Evolutionary conservation across 345 rosid species (phyloP), one percentile per base, ranked within the genome.

Genomic region (Eucalyptus curtisii): DNA sequence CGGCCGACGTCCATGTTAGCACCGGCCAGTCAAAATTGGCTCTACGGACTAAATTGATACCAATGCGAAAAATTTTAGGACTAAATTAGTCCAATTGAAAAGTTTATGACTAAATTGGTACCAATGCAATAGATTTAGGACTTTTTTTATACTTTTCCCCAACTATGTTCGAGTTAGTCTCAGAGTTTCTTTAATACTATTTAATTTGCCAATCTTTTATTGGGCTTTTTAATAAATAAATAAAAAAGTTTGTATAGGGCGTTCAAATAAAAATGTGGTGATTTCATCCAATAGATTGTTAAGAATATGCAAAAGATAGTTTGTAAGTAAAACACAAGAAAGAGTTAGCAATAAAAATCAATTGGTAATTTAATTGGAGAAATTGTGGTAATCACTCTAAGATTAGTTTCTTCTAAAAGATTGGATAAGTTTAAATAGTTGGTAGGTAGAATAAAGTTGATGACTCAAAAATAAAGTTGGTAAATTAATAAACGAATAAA

Each of bases 1-100:
- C 2, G 2, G 3, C 24, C 0, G 1, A 4, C 19, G 24, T 52
- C 57, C 22, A 52, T 24, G 1, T 52, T 4, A 52, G 2, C 4
- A 7, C 4, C 4, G 2, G 0, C 4, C 4, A 2, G 22, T 10
- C 4, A 52, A 52, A 52, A 52, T 52, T 52, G 10, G 57, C 8
- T 2, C 0, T 52, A 52, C 19, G 24, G 1, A 52, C 0, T 19
- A 0, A 52, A 52, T 19, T 20, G 25, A 52, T 19, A 52, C 5
- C 0, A 7, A 8, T 52, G 25, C 4, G 0, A 52, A 52, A 52
- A 52, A 19, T 0, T 52, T 52, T 4, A 20, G 3, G 25, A 20
- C 24, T 19, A 52, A 52, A 52, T 52, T 52, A 52, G 57, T 52
- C 2, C 2, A 20, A 52, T 52, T 7, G 4, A 52, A 52, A 52